phyloP scores from a whole-genome alignment of 495 filamentous ascomycete species.

The Talaromyces stipitatus region DNA sequence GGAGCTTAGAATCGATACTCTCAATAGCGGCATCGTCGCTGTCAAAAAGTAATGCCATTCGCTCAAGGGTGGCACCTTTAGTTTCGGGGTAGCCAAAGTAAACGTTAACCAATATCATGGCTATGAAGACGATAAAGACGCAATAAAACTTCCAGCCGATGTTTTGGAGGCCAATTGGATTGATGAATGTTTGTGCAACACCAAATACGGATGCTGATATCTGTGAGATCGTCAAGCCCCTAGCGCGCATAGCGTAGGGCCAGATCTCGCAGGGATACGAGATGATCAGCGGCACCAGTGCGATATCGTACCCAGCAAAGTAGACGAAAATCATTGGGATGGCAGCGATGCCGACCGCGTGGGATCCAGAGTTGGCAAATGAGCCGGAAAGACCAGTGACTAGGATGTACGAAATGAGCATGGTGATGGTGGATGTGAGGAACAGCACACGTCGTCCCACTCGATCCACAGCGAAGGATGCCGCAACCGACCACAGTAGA shows the following conservation, averaged over 20 bases:
- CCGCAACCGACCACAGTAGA: conserved; percentile 22
- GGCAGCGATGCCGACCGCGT: neutral
- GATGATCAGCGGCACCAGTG: conserved; percentile 54
- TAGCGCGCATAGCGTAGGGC: conserved; percentile 60
- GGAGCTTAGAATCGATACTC: too few species aligned
- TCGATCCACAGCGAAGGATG: conserved; percentile 45
- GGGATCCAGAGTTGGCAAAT: conserved; percentile 29
- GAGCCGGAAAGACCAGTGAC: conserved; percentile 47
- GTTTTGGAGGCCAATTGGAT: neutral
- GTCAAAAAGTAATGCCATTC: too few species aligned
- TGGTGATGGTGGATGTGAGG: conserved; percentile 44
- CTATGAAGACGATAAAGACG: neutral
- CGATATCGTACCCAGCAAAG: conserved; percentile 47
- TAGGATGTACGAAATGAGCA: conserved; percentile 49
- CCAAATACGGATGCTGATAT: conserved; percentile 15
- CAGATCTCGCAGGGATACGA: conserved; percentile 60
- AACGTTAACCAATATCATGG: conserved; percentile 47
- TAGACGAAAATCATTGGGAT: conserved; percentile 27
- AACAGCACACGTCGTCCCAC: conserved; percentile 51
- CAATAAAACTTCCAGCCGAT: neutral
- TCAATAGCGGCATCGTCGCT: too few species aligned
- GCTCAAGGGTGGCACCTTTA: conserved; percentile 54
- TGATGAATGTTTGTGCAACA: neutral
- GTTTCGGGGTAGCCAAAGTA: conserved; percentile 62
- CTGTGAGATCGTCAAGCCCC: conserved; percentile 60